Conservation (phyloP, 495 filamentous ascomycete species). For the Apiosordaria backusii region DNA sequence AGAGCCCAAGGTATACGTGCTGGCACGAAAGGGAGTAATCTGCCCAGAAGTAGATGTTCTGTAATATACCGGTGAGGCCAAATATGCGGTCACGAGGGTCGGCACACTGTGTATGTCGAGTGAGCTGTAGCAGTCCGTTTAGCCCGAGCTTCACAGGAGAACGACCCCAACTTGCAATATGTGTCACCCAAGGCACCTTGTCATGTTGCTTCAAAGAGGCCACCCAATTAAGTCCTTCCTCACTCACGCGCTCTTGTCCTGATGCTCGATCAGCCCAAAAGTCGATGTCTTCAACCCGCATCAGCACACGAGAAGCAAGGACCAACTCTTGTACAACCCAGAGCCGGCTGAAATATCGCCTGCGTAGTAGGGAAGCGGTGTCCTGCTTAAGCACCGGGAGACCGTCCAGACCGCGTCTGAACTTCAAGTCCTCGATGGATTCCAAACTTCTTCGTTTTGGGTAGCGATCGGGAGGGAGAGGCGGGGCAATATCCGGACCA, state of each 20-base stretch:
- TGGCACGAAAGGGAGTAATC: conserved; percentile 2
- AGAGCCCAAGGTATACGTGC: neutral
- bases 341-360: conserved; percentile 28
- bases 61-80: neutral
- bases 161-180: too few relatives aligned
- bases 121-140: too few relatives aligned
- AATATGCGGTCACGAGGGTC: conserved; percentile 3
- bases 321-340: conserved; percentile 34
- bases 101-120: neutral
- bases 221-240: too few relatives aligned
- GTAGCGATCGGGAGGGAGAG: neutral
- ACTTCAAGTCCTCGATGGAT: neutral
- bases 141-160: too few relatives aligned
- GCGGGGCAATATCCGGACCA: conserved; percentile 16
- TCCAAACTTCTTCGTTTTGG: neutral
- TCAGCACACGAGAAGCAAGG: conserved; percentile 17
- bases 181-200: too few relatives aligned
- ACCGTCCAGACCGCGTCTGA: neutral
- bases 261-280: neutral
- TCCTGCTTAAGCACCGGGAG: neutral
- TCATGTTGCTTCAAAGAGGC: too few relatives aligned
- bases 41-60: neutral
- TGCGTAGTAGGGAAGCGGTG: conserved; percentile 9
- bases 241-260: neutral
- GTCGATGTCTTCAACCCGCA: conserved; percentile 25